phyloP scores from a whole-genome alignment of 1,284 basidiomycete genomes.

The Cryptococcus sp. region DNA sequence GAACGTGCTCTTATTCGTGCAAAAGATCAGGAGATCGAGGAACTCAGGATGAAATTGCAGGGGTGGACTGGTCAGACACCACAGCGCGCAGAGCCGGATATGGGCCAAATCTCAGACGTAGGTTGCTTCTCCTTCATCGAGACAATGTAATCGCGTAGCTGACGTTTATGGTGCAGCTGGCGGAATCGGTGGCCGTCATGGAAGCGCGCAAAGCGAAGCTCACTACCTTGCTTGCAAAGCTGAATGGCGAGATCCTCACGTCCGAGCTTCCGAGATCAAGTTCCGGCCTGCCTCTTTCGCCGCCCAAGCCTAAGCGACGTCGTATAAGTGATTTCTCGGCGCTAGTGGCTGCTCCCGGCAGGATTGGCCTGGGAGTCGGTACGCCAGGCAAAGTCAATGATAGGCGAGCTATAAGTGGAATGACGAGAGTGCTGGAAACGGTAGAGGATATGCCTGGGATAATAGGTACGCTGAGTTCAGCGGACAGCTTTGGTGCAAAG shows the following conservation, averaged over 20 bases:
- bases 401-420: conserved; percentile 47
- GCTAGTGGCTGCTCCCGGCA: conserved; percentile 19
- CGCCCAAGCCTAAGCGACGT: conserved; percentile 41
- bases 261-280: conserved; percentile 38
- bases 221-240: conserved; percentile 41
- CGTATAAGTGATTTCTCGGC: conserved; percentile 50
- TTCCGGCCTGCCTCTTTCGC: conserved; percentile 21
- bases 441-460: conserved; percentile 29
- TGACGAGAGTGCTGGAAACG: conserved; percentile 36
- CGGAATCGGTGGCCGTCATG: conserved; percentile 44
- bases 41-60: conserved; percentile 48
- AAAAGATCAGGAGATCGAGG: conserved; percentile 55
- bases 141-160: conserved; percentile 2
- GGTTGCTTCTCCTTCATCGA: conserved; percentile 1
- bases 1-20: conserved; percentile 53
- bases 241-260: conserved; percentile 51
- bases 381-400: conserved; percentile 28
- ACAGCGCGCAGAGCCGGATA: conserved; percentile 5
- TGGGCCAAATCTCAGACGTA: conserved; percentile 28
- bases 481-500: conserved; percentile 4
- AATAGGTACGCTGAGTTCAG: conserved; percentile 19
- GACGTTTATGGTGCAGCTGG: conserved; percentile 28
- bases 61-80: conserved; percentile 15
- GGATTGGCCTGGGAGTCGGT: conserved; percentile 36
- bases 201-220: conserved; percentile 47